Base-by-base conservation (phyloP, 2,329 filamentous ascomycete genomes). In the Stachybotrys chartarum region DNA sequence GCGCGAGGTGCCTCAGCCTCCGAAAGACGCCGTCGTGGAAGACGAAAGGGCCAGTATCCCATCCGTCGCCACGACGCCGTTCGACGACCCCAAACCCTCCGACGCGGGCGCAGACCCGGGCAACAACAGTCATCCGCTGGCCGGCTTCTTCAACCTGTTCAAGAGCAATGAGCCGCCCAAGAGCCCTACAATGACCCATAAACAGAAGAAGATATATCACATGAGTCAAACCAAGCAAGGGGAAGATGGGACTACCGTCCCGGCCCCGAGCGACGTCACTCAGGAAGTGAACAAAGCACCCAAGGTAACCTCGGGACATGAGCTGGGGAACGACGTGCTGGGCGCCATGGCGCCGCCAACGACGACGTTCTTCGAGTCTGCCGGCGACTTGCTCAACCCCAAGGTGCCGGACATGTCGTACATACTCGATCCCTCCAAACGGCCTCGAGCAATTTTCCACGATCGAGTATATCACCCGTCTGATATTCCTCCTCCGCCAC, bases 311-410 rank as follows among this genome's bases (percentile, higher is more conserved):
- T 67, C 75, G 1, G 81, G 81, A 3, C 72, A 78, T 7, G 79
- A 82, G 58, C 63, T 77, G 16, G 70, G 71, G 3, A 72, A 75
- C 16, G 75, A 75, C 10, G 60, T 66, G 3, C 60, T 66, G 3
- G 71, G 77, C 46, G 73, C 69, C 11, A 70, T 88, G 54, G 87
- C 90, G 7, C 94, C 94, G 5, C 94, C 94, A 0, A 88, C 84
- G 63, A 97, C 94, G 1, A 95, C 90, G 0, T 88, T 99, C 59
- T 96, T 99, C 57, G 94, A 99, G 73, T 92, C 93, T 5, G 94
- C 94, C 0, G 90, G 91, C 11, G 93, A 99, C 69, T 75, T 99
- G 3, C 81, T 99, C 46, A 95, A 93, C 68, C 94, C 94, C 6
- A 93, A 91, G 51, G 74, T 97, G 39, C 93, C 94, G 16, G 82